Evolutionary conservation across 2,329 filamentous ascomycete species (phyloP).

Genomic region (Penicillium glabrum): DNA sequence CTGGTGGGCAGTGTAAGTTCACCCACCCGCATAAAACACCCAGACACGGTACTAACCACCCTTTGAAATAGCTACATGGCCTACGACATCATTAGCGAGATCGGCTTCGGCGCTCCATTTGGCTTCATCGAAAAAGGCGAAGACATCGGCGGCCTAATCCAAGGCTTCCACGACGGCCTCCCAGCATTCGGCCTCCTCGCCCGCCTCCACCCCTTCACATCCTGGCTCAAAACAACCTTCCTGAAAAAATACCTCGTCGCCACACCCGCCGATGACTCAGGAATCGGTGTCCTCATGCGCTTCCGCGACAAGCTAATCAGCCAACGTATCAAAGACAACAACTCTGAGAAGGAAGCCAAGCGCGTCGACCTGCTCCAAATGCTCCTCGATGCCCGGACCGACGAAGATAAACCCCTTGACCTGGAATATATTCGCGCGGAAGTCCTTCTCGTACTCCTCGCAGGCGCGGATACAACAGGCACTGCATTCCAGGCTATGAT

Average conservation of each 20-base stretch:
- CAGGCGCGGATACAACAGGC: conserved; percentile 55
- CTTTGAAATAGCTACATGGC: conserved; percentile 47
- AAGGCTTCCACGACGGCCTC: conserved; percentile 56
- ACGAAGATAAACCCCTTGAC: conserved; percentile 48
- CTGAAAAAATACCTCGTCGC: conserved; percentile 55
- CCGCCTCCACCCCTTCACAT: conserved; percentile 55
- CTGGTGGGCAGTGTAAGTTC: conserved; percentile 52
- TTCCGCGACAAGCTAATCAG: conserved; percentile 57
- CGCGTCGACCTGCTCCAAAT: conserved; percentile 57
- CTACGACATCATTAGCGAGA: conserved; percentile 58
- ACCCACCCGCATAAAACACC: not conserved
- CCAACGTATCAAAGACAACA: conserved; percentile 50
- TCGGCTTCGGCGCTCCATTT: conserved; percentile 57
- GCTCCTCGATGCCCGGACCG: conserved; percentile 45
- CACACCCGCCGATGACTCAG: conserved; percentile 53
- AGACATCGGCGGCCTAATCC: conserved; percentile 56
- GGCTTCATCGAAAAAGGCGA: conserved; percentile 55
- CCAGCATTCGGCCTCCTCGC: conserved; percentile 53
- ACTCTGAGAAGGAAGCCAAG: conserved; percentile 44
- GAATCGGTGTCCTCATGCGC: conserved; percentile 58
- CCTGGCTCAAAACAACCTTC: conserved; percentile 56
- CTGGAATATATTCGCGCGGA: conserved; percentile 56
- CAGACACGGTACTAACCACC: not conserved
- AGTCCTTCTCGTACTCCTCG: conserved; percentile 53
- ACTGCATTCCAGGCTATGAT: conserved; percentile 53